Conservation (phyloP, 495 filamentous ascomycete species). For the Delitschia confertaspora region DNA sequence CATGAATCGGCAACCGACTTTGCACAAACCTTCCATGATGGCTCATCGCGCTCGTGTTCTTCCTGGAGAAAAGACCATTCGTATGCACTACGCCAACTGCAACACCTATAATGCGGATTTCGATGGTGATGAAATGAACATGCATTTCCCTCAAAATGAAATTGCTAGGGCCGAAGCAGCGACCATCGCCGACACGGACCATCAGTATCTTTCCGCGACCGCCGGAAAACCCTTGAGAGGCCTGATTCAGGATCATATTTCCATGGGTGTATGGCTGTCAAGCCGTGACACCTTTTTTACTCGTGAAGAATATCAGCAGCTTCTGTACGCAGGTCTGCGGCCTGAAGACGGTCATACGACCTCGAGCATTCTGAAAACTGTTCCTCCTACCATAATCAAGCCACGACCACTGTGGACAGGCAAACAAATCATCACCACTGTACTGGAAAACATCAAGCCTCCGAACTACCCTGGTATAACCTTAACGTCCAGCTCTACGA, state of each 20-base stretch:
- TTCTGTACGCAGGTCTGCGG: slow-evolving; percentile 79
- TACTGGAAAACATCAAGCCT: slow-evolving; percentile 84
- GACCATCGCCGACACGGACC: slow-evolving; percentile 88
- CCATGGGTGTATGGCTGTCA: slow-evolving; percentile 83
- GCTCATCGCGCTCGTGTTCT: slow-evolving; percentile 88
- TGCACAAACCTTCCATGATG: slow-evolving; percentile 99
- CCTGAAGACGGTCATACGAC: slow-evolving; percentile 81
- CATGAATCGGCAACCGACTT: slow-evolving; percentile 99
- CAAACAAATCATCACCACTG: slow-evolving; percentile 90
- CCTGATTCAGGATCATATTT: slow-evolving; percentile 97
- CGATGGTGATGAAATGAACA: slow-evolving; percentile 99
- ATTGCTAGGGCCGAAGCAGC: slow-evolving; percentile 84
- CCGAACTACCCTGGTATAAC: slow-evolving; percentile 64
- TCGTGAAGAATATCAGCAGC: slow-evolving; percentile 79
- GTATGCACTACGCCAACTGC: slow-evolving; percentile 99
- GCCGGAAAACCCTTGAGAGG: slow-evolving; percentile 91
- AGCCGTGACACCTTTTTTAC: slow-evolving; percentile 90
- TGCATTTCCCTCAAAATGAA: slow-evolving; percentile 99
- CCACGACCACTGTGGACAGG: slow-evolving; percentile 87
- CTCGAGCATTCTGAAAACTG: slow-evolving; percentile 59
- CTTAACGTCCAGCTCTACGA: slow-evolving; percentile 67
- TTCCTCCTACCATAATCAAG: slow-evolving; percentile 74
- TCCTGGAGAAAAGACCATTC: slow-evolving; percentile 89
- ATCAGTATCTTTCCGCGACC: slow-evolving; percentile 91
- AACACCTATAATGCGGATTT: slow-evolving; percentile 99